A percentile compares a stretch with the other conserved stretches of the same genome.
Conservation (phyloP, 1,284 basidiomycete species). For the Lentinus polychrous region DNA sequence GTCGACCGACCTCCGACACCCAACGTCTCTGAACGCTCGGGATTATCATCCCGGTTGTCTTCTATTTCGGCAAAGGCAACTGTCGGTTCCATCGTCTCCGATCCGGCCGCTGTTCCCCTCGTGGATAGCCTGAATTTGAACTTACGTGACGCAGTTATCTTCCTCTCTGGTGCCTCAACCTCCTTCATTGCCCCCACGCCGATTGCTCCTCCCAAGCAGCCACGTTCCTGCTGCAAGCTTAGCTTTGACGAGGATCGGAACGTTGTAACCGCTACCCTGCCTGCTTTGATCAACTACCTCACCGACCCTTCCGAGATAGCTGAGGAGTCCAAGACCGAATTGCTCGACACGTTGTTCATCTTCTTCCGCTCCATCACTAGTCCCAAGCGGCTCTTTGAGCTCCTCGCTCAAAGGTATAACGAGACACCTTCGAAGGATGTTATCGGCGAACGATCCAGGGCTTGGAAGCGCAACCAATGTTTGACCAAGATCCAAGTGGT, state of each 20-base stretch:
- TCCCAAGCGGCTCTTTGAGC: neutral
- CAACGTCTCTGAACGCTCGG: too few species aligned
- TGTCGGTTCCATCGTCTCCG: neutral
- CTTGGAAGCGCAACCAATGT: neutral
- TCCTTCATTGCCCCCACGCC: neutral
- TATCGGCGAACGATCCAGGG: neutral
- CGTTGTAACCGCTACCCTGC: neutral
- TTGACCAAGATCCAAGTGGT: neutral
- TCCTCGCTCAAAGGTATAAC: neutral
- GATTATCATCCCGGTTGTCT: too few species aligned
- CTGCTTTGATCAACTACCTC: neutral
- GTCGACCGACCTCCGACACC: too few species aligned
- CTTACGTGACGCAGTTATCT: neutral
- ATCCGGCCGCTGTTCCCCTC: neutral
- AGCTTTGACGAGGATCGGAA: neutral
- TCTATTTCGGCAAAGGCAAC: neutral
- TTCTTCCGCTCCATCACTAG: constrained; percentile 1
- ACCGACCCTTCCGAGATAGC: neutral
- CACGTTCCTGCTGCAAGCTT: neutral
- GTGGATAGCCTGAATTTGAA: neutral
- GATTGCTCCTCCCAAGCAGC: neutral
- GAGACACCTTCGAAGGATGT: neutral
- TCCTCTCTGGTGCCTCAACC: neutral
- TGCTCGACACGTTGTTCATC: neutral
- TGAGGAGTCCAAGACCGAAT: neutral